Percentiles rank a stretch among this genome's conserved stretches.
phyloP scores from a whole-genome alignment of 148 eudicot genomes.

The Rhododendron simsii region DNA sequence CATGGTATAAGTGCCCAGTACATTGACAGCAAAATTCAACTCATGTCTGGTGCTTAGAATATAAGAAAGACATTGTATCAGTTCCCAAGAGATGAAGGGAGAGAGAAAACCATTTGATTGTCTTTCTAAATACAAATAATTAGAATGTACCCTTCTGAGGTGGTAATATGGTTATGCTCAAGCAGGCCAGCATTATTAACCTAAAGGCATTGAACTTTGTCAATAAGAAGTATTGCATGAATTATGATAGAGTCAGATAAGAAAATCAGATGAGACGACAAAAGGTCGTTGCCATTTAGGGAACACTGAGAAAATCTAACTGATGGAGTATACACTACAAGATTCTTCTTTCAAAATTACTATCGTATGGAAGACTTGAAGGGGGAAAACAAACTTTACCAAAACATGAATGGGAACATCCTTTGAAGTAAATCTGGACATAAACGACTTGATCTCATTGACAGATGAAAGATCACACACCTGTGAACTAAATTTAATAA shows the following conservation, averaged over 20 bases:
- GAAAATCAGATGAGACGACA: neutral
- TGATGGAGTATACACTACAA: neutral
- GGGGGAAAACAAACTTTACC: slow-evolving; percentile 35
- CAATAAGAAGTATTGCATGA: neutral
- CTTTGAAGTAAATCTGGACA: slow-evolving; percentile 53
- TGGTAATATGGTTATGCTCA: slow-evolving; percentile 44
- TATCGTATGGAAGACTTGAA: neutral
- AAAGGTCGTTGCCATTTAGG: neutral
- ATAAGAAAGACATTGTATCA: neutral
- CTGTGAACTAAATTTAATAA: slow-evolving; percentile 31
- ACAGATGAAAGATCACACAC: slow-evolving; percentile 88
- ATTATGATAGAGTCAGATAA: neutral
- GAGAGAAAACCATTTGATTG: neutral
- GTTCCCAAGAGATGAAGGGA: slow-evolving; percentile 5
- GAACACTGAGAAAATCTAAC: neutral
- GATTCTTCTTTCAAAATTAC: neutral
- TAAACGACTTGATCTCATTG: slow-evolving; percentile 63
- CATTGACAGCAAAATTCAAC: slow-evolving; percentile 88
- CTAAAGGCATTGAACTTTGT: slow-evolving; percentile 30
- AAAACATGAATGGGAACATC: slow-evolving; percentile 70
- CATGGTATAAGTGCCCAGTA: slow-evolving; percentile 68
- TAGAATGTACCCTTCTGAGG: slow-evolving; percentile 69
- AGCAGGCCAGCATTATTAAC: slow-evolving; percentile 92
- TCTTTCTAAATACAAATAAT: neutral
- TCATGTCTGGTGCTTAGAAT: slow-evolving; percentile 47